Percentiles rank a stretch among this genome's conserved stretches.
Conservation (phyloP, 2,329 filamentous ascomycete genomes). For the Cordyceps cicadae region DNA sequence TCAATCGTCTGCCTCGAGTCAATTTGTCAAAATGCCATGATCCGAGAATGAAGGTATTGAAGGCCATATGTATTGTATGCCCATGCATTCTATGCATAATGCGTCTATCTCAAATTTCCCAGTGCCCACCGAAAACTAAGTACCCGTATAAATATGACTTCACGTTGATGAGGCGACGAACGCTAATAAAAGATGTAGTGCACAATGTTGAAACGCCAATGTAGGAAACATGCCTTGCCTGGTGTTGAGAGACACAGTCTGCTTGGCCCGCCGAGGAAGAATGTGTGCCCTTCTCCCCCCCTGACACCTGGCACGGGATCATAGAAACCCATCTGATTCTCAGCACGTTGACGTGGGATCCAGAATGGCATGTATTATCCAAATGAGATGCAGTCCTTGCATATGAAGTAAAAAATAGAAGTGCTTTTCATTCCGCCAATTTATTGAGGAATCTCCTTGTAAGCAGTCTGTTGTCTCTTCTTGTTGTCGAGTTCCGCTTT, state of each 20-base stretch:
- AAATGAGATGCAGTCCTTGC: background rate
- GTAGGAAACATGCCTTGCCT: background rate
- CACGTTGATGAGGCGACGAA: background rate
- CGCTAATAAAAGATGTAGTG: background rate
- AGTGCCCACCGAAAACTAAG: background rate
- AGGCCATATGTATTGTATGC: constrained; percentile 2
- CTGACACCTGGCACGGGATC: background rate
- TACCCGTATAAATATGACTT: background rate
- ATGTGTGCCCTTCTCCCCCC: background rate
- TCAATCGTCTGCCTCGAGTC: background rate
- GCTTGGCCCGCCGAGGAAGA: background rate
- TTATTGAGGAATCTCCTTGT: constrained; percentile 26
- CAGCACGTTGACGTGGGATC: background rate
- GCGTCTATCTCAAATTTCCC: constrained; percentile 5
- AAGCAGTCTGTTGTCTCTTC: constrained; percentile 24
- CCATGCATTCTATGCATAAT: constrained; percentile 11
- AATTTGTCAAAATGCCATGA: background rate
- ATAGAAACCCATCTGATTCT: background rate
- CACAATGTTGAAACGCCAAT: constrained; percentile 4
- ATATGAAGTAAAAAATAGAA: background rate
- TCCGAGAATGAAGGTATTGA: background rate
- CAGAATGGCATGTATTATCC: background rate
- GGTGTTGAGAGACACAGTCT: background rate
- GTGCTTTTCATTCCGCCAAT: background rate
- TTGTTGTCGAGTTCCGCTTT: constrained; percentile 47